phyloP scores from a whole-genome alignment of 2,329 filamentous ascomycete genomes.

The Tolypocladium ophioglossoides region DNA sequence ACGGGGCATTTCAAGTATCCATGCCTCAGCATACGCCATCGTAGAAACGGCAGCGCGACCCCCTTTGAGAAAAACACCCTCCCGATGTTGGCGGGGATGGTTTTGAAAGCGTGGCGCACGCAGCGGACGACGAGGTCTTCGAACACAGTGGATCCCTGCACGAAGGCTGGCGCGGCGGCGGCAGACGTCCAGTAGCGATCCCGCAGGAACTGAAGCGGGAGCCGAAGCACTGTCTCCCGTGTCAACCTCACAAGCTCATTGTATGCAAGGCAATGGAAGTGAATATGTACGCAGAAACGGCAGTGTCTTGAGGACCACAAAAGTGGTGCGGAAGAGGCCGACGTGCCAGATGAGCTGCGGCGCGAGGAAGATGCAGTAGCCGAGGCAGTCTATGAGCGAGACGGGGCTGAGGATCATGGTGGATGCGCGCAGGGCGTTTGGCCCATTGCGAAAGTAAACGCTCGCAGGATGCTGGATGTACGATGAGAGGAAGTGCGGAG shows the following conservation, averaged over 20 bases:
- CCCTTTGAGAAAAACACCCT: slow-evolving; percentile 68
- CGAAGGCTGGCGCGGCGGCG: slow-evolving; percentile 42
- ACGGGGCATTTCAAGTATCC: slow-evolving; percentile 53
- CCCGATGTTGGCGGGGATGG: slow-evolving; percentile 57
- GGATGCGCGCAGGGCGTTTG: slow-evolving; percentile 1
- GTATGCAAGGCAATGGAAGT: background rate
- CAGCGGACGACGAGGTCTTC: slow-evolving; percentile 70
- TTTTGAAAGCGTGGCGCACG: slow-evolving; percentile 67
- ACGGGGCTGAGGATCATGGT: slow-evolving; percentile 65
- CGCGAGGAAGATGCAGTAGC: slow-evolving; percentile 59
- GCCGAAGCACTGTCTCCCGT: background rate
- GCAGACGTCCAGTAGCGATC: slow-evolving; percentile 19
- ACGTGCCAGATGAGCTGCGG: slow-evolving; percentile 62
- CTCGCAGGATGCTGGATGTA: background rate
- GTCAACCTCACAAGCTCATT: background rate
- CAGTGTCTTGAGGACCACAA: slow-evolving; percentile 49
- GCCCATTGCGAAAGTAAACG: slow-evolving; percentile 1
- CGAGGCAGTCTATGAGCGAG: slow-evolving; percentile 64
- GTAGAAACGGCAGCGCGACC: slow-evolving; percentile 63
- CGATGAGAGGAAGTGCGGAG: background rate
- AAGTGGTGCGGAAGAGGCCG: slow-evolving; percentile 47
- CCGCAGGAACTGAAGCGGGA: background rate
- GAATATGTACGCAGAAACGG: slow-evolving; percentile 56
- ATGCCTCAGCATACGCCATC: slow-evolving; percentile 66
- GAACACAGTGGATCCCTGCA: slow-evolving; percentile 59